These are phyloP conservation scores for Rhexocercosporidium sp. DNA, from an alignment of 2,329 filamentous ascomycete genomes.

Conservation along the genomic window DNA sequence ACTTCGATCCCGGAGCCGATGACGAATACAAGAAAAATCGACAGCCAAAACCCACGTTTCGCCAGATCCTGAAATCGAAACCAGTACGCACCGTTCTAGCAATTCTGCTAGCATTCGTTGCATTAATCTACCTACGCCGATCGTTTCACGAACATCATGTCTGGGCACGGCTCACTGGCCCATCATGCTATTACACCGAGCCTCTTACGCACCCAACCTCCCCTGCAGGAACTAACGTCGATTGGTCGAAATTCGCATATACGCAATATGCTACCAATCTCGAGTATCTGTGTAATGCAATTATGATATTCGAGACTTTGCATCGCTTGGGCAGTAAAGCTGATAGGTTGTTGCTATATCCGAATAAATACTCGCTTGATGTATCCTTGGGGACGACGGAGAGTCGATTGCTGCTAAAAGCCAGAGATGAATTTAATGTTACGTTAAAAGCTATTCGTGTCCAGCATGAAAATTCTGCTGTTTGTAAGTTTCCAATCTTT, in stretches of 20 bases:
- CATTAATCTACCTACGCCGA: conserved; percentile 8
- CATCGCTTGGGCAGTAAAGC: conserved; percentile 49
- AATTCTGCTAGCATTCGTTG: conserved; percentile 6
- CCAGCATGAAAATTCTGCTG: conserved; percentile 44
- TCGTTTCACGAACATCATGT: background rate
- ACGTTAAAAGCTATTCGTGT: conserved; percentile 50
- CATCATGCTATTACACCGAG: conserved; percentile 23
- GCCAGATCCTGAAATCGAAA: conserved; percentile 42
- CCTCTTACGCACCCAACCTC: conserved; percentile 10
- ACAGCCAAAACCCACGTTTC: conserved; percentile 40
- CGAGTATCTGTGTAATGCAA: conserved; percentile 54
- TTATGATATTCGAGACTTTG: conserved; percentile 56
- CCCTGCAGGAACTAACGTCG: conserved; percentile 34
- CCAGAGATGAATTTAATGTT: conserved; percentile 51
- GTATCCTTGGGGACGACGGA: conserved; percentile 45
- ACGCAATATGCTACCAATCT: conserved; percentile 55
- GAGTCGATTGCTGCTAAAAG: conserved; percentile 47
- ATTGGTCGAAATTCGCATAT: conserved; percentile 55
- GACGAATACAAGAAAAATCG: conserved; percentile 4
- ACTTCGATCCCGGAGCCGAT: conserved; percentile 9
- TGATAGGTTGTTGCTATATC: conserved; percentile 54
- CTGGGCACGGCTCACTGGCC: conserved; percentile 19
- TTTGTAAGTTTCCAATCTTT: conserved; percentile 41
- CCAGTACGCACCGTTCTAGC: conserved; percentile 2
- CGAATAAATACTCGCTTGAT: conserved; percentile 34